Base-by-base conservation (phyloP, 2,329 filamentous ascomycete species). In the Calonectria pseudoreteaudii region DNA sequence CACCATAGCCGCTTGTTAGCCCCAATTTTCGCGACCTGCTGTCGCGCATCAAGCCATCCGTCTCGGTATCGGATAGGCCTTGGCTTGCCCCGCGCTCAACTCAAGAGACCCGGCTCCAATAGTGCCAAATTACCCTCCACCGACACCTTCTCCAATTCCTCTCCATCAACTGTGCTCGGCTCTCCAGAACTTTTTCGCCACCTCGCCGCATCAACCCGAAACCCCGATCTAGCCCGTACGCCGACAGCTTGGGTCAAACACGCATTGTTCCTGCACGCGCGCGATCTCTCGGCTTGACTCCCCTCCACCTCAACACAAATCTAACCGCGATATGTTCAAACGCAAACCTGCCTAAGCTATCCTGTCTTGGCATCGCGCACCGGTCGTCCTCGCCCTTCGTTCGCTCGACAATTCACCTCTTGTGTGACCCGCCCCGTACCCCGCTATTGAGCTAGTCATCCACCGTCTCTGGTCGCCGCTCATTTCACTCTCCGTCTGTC, bases 141-240 rank as follows among this genome's bases (percentile, higher is more conserved):
- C 65, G 60, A 71, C 31, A 53, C 60, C 23, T 67, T 62, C 65
- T 36, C 60, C 47, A 70, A 62, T 31, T 58, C 56, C 20, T 67
- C 34, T 56, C 47, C 16, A 28, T 47, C 72, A 44, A 58, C 75
- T 70, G 68, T 53, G 60, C 34, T 34, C 64, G 67, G 60, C 36
- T 69, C 66, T 72, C 78, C 76, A 77, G 71, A 18, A 18, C 71
- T 31, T 62, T 73, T 58, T 62, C 56, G 71, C 58, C 71, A 66
- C 72, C 65, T 50, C 50, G 66, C 75, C 70, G 74, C 72, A 72
- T 73, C 70, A 53, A 75, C 74, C 76, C 78, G 76, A 79, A 66
- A 53, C 75, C 74, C 76, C 78, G 76, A 79, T 68, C 71, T 58
- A 75, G 73, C 70, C 74, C 76, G 73, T 66, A 30, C 53, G 56